These are phyloP conservation scores for Daedaleopsis sinensis DNA, from an alignment of 768 basidiomycete species.

Conservation along the genomic window DNA sequence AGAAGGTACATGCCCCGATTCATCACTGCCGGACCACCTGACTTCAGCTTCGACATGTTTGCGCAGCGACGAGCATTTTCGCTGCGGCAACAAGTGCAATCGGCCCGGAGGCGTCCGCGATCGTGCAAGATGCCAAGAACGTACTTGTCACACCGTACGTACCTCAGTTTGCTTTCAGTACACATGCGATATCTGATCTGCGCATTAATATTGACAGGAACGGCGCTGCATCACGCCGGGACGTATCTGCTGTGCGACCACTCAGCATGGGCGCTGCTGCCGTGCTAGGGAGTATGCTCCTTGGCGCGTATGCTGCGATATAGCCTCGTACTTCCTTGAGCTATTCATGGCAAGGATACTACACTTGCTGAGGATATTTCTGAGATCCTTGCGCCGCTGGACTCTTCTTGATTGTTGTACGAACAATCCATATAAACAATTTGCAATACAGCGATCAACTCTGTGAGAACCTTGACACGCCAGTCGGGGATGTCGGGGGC, in stretches of 20 bases:
- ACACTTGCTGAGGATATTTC: too few species aligned
- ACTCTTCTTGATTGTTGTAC: too few species aligned
- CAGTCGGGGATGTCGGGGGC: too few species aligned
- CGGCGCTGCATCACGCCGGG: neutral
- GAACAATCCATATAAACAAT: too few species aligned
- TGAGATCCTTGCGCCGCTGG: too few species aligned
- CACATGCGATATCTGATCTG: neutral
- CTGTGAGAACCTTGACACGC: too few species aligned
- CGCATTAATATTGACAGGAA: neutral
- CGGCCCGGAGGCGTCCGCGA: neutral
- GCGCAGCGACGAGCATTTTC: neutral
- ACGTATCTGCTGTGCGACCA: neutral
- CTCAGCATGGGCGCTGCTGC: neutral
- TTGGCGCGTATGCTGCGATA: conserved; percentile 9
- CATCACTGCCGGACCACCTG: neutral
- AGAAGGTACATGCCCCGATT: neutral
- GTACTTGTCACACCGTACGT: neutral
- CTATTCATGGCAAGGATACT: too few species aligned
- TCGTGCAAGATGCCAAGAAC: neutral
- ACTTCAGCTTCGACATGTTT: neutral
- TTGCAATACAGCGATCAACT: too few species aligned
- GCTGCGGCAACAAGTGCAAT: neutral
- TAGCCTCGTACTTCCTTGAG: neutral
- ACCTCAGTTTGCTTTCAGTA: neutral
- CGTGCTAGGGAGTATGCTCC: conserved; percentile 10